Evolutionary conservation across 768 basidiomycete species (phyloP), one percentile per base, ranked within the genome.

Genomic region (Coprinellus micaceus): DNA sequence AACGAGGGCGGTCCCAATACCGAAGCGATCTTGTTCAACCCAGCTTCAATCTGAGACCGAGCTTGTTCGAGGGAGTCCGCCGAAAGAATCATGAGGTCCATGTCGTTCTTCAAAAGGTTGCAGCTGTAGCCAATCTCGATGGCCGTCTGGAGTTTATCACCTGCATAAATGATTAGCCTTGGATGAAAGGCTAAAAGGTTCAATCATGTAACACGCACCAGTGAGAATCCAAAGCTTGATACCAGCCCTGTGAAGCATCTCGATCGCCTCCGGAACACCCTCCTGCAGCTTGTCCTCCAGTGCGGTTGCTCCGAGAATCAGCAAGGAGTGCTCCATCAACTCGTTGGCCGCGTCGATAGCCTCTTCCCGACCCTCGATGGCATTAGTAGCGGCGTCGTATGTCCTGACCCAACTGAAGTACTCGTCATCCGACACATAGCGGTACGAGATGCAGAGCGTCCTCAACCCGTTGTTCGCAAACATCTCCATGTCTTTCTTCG

Each of bases 181-280:
- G 21, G 24, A 10, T 10, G 28, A 52, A 39, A 25, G 51, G 44
- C 19, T 52, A 33, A 44, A 21, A 24, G 11, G 39, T 47, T 50
- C 46, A 37, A 52, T 40, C 53, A 44, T 41, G 22, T 41, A 52
- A 33, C 30, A 68, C 73, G 33, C 55, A 89, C 91, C 94, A 33
- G 96, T 98, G 48, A 98, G 74, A 69, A 98, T 96, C 96, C 96
- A 99, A 2, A 99, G 70, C 72, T 98, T 99, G 76, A 99, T 97
- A 12, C 96, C 96, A 1, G 96, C 96, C 26, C 82, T 77, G 64
- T 97, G 94, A 17, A 99, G 77, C 54, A 81, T 87, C 62, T 93
- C 94, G 61, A 99, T 98, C 1, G 96, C 89, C 56, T 97, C 95
- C 0, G 96, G 96, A 0, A 99, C 96, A 11, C 96, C 96, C 66